phyloP scores from a whole-genome alignment of 345 rosid genomes.

The Turritis glabra region DNA sequence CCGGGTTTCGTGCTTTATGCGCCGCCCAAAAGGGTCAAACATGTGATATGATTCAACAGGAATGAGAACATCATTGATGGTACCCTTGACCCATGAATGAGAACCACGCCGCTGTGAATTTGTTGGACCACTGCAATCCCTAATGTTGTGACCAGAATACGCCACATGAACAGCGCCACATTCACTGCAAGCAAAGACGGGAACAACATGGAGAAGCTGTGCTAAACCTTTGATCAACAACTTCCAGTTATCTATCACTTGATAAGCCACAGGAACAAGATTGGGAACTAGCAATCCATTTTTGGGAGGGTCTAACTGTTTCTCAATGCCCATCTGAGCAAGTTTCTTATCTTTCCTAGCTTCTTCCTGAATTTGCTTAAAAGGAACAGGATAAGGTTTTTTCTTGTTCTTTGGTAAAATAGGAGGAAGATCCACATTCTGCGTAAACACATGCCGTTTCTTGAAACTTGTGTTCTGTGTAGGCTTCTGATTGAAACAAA shows the following conservation, averaged over 20 bases:
- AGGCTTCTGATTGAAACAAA: constrained; percentile 47
- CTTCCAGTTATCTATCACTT: constrained; percentile 79
- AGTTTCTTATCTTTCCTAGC: constrained; percentile 69
- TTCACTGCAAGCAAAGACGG: constrained; percentile 79
- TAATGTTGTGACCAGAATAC: constrained; percentile 61
- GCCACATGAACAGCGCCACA: constrained; percentile 88
- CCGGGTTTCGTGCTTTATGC: constrained; percentile 71
- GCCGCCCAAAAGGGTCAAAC: constrained; percentile 81
- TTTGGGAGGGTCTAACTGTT: constrained; percentile 78
- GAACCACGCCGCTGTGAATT: constrained; percentile 49
- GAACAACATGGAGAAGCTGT: constrained; percentile 73
- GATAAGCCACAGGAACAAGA: constrained; percentile 70
- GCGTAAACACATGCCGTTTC: constrained; percentile 45
- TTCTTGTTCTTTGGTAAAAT: constrained; percentile 73
- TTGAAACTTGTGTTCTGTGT: constrained; percentile 21
- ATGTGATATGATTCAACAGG: constrained; percentile 91
- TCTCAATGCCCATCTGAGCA: constrained; percentile 80
- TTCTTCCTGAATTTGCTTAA: constrained; percentile 54
- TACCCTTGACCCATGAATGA: constrained; percentile 77
- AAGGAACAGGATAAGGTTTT: constrained; percentile 68
- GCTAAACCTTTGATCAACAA: constrained; percentile 72
- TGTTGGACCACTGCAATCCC: constrained; percentile 57
- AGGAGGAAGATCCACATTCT: constrained; percentile 83
- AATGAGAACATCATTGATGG: constrained; percentile 64
- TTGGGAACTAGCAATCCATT: constrained; percentile 77